These are phyloP conservation scores for Pythium grandisporangium DNA, from an alignment of 352 stramenopile species.

Conservation along the genomic window DNA sequence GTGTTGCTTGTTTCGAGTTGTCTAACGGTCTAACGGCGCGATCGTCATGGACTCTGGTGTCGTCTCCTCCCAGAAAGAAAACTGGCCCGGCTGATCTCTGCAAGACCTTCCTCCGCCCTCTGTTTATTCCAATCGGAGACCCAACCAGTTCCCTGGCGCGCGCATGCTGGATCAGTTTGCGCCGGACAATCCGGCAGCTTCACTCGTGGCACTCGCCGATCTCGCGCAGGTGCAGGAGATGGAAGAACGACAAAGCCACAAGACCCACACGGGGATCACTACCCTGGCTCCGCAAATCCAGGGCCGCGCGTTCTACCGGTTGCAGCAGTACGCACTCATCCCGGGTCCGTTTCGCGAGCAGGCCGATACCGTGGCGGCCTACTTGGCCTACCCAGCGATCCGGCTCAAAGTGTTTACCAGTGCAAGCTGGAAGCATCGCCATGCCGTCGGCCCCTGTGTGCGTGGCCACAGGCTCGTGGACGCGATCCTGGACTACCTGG, in stretches of 20 bases:
- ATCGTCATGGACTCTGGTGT: no score
- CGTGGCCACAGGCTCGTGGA: slow-evolving; percentile 28
- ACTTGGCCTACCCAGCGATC: slow-evolving; percentile 4
- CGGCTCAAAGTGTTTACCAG: slow-evolving; percentile 9
- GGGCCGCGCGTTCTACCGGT: slow-evolving; percentile 19
- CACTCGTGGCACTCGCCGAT: slow-evolving; percentile 20
- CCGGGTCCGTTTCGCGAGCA: slow-evolving; percentile 4
- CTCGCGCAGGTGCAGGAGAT: slow-evolving; percentile 11
- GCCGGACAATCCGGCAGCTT: slow-evolving; percentile 17
- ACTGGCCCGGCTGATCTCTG: no score
- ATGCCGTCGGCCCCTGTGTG: slow-evolving; percentile 16
- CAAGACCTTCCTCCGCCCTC: no score
- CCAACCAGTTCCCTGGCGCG: slow-evolving; percentile 8
- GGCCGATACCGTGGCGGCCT: slow-evolving; percentile 7
- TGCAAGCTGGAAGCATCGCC: slow-evolving; percentile 2
- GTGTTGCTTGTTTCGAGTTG: no score
- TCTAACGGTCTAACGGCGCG: no score
- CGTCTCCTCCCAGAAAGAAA: no score
- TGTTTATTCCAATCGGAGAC: slow-evolving; percentile 14
- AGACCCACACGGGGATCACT: slow-evolving; percentile 4
- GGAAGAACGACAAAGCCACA: slow-evolving; percentile 1
- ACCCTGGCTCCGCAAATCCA: slow-evolving; percentile 7
- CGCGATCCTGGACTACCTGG: slow-evolving; percentile 13
- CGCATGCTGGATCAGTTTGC: background rate
- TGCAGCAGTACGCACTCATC: slow-evolving; percentile 13